Conservation (phyloP, 1,284 basidiomycete species). For the Rhodotorula sp. region DNA sequence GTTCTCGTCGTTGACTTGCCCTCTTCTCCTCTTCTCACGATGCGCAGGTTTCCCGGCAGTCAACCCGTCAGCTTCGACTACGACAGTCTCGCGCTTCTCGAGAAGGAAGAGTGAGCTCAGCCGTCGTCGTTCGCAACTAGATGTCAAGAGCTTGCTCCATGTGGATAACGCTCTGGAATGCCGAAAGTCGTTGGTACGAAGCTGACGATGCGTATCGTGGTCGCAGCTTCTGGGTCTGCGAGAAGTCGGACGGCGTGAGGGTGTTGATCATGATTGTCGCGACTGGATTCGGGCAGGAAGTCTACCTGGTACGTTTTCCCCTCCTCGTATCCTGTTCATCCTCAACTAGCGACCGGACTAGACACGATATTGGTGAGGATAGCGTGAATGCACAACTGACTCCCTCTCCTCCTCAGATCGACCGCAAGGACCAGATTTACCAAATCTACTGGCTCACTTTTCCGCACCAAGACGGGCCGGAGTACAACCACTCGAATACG, state of each 20-base stretch:
- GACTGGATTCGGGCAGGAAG: constrained; percentile 59
- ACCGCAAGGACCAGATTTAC: constrained; percentile 88
- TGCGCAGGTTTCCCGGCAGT: constrained; percentile 79
- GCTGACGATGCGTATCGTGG: too few relatives aligned
- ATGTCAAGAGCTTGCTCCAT: too few relatives aligned
- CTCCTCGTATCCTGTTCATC: not conserved
- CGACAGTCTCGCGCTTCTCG: constrained; percentile 68
- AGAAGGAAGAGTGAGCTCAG: constrained; percentile 71
- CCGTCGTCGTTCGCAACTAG: not conserved
- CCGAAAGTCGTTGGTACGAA: too few relatives aligned
- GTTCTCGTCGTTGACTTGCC: too few relatives aligned
- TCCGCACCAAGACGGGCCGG: constrained; percentile 73
- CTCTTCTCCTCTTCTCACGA: not conserved
- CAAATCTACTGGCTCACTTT: constrained; percentile 74
- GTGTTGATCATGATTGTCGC: constrained; percentile 78
- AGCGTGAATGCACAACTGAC: not conserved
- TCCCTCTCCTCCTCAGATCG: constrained; percentile 63
- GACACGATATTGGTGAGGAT: not conserved
- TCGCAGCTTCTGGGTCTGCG: constrained; percentile 93
- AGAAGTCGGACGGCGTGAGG: constrained; percentile 97
- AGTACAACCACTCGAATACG: constrained; percentile 64
- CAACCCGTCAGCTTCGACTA: constrained; percentile 85
- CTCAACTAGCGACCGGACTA: not conserved
- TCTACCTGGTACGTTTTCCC: constrained; percentile 68
- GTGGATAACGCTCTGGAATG: not conserved